Evolutionary conservation across 2,329 filamentous ascomycete species (phyloP).

Genomic region (Talaromyces sp.): DNA sequence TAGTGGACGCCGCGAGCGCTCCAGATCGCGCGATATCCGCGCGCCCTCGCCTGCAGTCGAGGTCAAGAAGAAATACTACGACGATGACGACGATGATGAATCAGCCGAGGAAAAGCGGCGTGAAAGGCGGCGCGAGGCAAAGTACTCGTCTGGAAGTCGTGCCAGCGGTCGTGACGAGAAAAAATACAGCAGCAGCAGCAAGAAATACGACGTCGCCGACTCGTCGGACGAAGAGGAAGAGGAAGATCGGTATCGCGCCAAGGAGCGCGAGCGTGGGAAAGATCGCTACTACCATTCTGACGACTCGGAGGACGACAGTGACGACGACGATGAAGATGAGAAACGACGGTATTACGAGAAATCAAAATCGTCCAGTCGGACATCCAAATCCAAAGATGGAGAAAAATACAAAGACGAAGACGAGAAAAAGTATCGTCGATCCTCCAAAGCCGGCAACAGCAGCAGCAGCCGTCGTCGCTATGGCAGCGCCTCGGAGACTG

Average conservation of each 20-base stretch:
- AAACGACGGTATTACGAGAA: conserved; percentile 4
- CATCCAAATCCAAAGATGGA: conserved; percentile 1
- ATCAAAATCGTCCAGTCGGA: conserved; percentile 1
- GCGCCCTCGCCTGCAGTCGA: conserved; percentile 21
- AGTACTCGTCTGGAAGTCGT: conserved; percentile 6
- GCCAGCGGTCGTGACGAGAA: conserved; percentile 3
- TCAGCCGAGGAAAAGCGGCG: conserved; percentile 17
- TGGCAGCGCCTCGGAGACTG: conserved; percentile 17
- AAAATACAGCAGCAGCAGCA: not conserved
- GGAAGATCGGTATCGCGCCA: conserved; percentile 13
- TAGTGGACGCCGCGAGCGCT: conserved; percentile 35
- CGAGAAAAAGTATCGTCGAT: conserved; percentile 4
- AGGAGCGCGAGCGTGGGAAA: conserved; percentile 9
- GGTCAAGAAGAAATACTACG: conserved; percentile 21
- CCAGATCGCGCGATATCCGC: conserved; percentile 37
- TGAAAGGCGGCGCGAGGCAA: conserved; percentile 13
- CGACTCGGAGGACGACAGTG: conserved; percentile 16
- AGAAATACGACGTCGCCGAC: conserved; percentile 21
- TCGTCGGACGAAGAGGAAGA: conserved; percentile 15
- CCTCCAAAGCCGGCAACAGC: not conserved
- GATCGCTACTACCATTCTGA: conserved; percentile 24
- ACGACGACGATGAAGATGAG: not conserved
- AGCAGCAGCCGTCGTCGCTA: conserved; percentile 12
- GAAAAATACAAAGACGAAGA: conserved; percentile 5
- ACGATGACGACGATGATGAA: conserved; percentile 21